Base-by-base conservation (phyloP, 805 yeast genomes). In the Limtongia smithiae region DNA sequence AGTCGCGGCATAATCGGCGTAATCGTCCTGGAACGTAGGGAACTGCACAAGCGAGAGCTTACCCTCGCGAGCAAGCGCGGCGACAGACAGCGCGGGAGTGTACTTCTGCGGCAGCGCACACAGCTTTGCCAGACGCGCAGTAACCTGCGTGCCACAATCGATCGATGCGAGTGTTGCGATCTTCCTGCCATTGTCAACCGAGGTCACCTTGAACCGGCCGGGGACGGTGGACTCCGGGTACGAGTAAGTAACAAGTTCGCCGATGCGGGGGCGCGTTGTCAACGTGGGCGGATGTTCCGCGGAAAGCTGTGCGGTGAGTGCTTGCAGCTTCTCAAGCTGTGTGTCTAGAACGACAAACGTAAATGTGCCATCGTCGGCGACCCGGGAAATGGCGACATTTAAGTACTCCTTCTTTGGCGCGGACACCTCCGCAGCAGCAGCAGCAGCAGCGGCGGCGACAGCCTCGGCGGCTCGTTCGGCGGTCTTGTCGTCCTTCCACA, bases 401-500 rank as follows among this genome's bases (percentile, higher is more conserved):
- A 65, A 50, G 56, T 69, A 71, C 38, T 60, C 60, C 22, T 50
- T 54, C 15, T 49, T 53, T 15, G 37, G 41, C 6, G 66, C 45
- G 12, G 59, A 42, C 11, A 57, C 42, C 5, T 57, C 54, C 6
- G 49, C 49, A 6, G 54, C 43, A 9, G 55, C 44, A 12, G 42
- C 47, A n/a, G 59, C 50, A 1, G 61, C 45, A 17, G 54, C 51
- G 4, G 48, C 43, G 7, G 52, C 50, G 21, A 37, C 58, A 15
- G 47, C 60, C 22, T 50, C 62, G 7, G 49, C 58, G 11, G 44
- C 66, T 48, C 66, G 69, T 2, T 64, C 71, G 32, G 68, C 71
- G 41, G 70, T 64, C 47, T 74, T 81, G 61, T 77, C 83, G 57
- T 77, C 64, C 25, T 68, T 66, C 96, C 96, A 88, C 4, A 86